Base-by-base conservation (phyloP, 2,329 filamentous ascomycete species). In the Sphaerulina vaccinii region DNA sequence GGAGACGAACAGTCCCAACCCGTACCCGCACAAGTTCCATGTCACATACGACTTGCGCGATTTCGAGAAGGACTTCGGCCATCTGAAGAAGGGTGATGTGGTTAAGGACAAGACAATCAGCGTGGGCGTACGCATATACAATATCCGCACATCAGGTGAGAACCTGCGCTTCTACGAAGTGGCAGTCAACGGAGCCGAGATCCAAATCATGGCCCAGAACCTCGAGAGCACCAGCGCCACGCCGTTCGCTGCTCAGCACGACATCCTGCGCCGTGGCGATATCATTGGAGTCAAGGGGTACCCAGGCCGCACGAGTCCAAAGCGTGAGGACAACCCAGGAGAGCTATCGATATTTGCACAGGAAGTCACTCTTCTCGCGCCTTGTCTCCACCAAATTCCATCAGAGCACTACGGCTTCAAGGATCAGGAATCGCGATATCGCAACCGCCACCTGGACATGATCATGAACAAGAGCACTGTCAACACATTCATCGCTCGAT, bases 161-260 rank as follows among this genome's bases (percentile, higher is more conserved):
- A 96, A 95, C 79, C 81, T 96, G 52, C 83, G 88, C 66, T 96
- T 96, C 78, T 96, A 96, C 75, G 90, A 95, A 72, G 80, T 92
- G 66, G 83, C 86, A 58, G 81, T 81, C 11, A 84, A 89, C 68
- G 87, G 87, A 51, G 78, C 82, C 61, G 87, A 88, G 71, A 79
- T 96, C 40, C 95, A 99, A 77, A 84, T 97, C 58, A 89, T 97
- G 79, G 95, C 90, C 69, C 90, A 96, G 72, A 81, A 87, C 39
- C 86, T 96, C 66, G 83, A 95, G 64, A 81, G 84, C 51, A 81
- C 80, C 51, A 83, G 86, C 61, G 81, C 81, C 42, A 79, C 81
- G 16, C 71, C 84, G 6, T 99, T 97, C 64, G 87, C 88, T 63
- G 83, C 88, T 54, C 92, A 97, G 75, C 93, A 99, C 69, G 86